A percentile compares a stretch with the other conserved stretches of the same genome.
phyloP scores from a whole-genome alignment of 2,329 filamentous ascomycete genomes.

The Albifimbria verrucaria region DNA sequence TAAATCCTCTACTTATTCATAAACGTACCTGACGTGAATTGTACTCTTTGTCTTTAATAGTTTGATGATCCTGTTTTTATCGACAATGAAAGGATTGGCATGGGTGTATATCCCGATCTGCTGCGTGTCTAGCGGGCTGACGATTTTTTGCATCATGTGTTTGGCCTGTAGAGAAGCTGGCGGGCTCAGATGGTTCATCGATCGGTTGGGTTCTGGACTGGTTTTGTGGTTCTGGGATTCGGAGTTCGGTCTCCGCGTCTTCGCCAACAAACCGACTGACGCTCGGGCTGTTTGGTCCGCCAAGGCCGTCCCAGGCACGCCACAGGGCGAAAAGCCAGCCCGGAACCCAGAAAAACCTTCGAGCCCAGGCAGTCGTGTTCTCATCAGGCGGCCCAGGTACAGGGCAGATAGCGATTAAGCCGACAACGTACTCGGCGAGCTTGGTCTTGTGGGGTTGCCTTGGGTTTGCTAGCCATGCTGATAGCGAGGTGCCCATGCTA shows the following conservation, averaged over 20 bases:
- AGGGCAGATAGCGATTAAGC: conserved; percentile 80
- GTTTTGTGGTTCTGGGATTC: conserved; percentile 61
- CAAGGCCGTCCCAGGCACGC: conserved; percentile 73
- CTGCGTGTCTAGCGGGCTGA: too few species aligned
- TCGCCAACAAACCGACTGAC: conserved; percentile 73
- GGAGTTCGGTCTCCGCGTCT: conserved; percentile 62
- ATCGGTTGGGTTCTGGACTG: too few species aligned
- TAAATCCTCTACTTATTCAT: too few species aligned
- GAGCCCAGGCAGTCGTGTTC: conserved; percentile 38
- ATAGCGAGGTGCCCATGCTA: conserved; percentile 83
- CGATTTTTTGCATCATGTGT: too few species aligned
- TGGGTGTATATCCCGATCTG: too few species aligned
- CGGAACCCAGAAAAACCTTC: conserved; percentile 65
- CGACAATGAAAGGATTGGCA: too few species aligned
- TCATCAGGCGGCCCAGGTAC: conserved; percentile 60
- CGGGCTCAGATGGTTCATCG: too few species aligned
- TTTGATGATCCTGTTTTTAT: too few species aligned
- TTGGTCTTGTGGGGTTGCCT: conserved; percentile 40
- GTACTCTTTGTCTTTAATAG: too few species aligned
- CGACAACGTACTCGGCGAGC: conserved; percentile 64
- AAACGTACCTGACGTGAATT: too few species aligned
- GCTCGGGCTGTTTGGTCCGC: conserved; percentile 73
- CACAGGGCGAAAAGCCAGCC: conserved; percentile 71
- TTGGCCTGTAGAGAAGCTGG: too few species aligned
- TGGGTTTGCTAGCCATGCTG: conserved; percentile 62